Evolutionary conservation across 495 filamentous ascomycete species (phyloP), one percentile per base, ranked within the genome.

Genomic region (Friedmanniomyces simplex): DNA sequence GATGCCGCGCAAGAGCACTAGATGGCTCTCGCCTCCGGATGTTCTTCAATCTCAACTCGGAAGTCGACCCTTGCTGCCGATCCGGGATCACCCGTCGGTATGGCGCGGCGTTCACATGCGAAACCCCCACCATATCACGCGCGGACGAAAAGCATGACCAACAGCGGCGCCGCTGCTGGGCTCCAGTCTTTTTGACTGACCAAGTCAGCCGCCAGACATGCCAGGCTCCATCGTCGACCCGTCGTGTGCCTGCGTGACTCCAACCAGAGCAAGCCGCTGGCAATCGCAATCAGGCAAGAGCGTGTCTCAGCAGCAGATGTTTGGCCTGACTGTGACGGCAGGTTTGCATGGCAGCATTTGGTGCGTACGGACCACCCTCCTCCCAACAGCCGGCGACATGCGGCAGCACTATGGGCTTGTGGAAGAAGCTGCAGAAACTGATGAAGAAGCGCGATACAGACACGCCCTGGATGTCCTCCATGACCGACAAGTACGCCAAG

Each of bases 391-490:
- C 28, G 3, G 10, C 28, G 28, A 32, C 28, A 32, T 32, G 28
- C n/a, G n/a, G n/a, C 28, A 32, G 28, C 48, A 52, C 26, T 26
- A 49, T 62, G 26, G 46, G 22, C n/a, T 21, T 52, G 21, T 6
- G 42, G 14, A 25, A 26, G 56, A 58, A 52, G 37, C n/a, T 52
- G 10, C 18, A 41, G 21, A 63, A 39, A 45, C 60, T 63, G 37
- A 63, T 36, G 24, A 50, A 36, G 36, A 42, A 45, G 8, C 43
- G 59, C 16, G 6, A 13, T 16, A 65, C 75, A 80, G 80, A 84
- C 71, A 76, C 81, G 59, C 81, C 82, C 71, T 86, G 82, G 82
- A 76, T 80, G 71, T 71, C 72, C 72, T 79, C 73, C 74, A 80
- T 80, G 77, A 74, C 76, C 64, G 20, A 45, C 42, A 37, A 20